phyloP scores from a whole-genome alignment of 2,329 filamentous ascomycete genomes.

The Myrmaecium sp. region DNA sequence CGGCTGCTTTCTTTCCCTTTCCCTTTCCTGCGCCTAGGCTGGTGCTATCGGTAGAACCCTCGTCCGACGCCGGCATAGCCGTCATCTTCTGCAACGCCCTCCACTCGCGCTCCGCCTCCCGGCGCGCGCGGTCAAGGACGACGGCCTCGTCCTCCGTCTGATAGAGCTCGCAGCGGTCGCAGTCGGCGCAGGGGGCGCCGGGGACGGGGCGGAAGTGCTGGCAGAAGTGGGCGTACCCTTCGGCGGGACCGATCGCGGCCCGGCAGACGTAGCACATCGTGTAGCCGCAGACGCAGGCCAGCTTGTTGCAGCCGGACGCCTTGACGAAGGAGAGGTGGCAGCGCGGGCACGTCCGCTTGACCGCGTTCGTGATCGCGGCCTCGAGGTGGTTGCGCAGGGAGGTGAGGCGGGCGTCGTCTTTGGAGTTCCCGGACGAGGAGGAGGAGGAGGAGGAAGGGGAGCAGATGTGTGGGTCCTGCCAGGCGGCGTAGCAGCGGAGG shows the following conservation, averaged over 20 bases:
- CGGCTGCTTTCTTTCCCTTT: constrained; percentile 3
- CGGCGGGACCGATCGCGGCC: constrained; percentile 32
- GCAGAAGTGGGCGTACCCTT: constrained; percentile 89
- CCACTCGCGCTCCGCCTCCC: constrained; percentile 29
- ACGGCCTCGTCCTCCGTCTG: constrained; percentile 30
- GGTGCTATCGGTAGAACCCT: too few species aligned
- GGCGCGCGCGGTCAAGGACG: constrained; percentile 23
- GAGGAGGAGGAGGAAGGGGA: constrained; percentile 72
- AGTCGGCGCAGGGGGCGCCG: constrained; percentile 59
- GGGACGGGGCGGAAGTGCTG: constrained; percentile 80
- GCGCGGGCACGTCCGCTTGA: constrained; percentile 86
- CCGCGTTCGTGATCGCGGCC: constrained; percentile 78
- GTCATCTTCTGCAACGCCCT: constrained; percentile 19
- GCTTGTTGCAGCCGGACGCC: constrained; percentile 85
- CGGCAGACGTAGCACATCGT: constrained; percentile 97
- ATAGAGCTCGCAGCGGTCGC: constrained; percentile 41
- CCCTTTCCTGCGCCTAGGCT: too few species aligned
- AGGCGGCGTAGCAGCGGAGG: constrained; percentile 62
- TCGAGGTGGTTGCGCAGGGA: constrained; percentile 81
- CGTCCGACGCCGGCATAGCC: constrained; percentile 10
- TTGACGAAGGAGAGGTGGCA: constrained; percentile 92
- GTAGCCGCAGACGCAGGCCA: constrained; percentile 90
- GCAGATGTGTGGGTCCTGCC: constrained; percentile 80
- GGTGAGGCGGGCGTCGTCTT: too few species aligned
- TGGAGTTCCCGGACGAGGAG: too few species aligned